Base-by-base conservation (phyloP, 352 stramenopile species). In the Phytophthora constricta region DNA sequence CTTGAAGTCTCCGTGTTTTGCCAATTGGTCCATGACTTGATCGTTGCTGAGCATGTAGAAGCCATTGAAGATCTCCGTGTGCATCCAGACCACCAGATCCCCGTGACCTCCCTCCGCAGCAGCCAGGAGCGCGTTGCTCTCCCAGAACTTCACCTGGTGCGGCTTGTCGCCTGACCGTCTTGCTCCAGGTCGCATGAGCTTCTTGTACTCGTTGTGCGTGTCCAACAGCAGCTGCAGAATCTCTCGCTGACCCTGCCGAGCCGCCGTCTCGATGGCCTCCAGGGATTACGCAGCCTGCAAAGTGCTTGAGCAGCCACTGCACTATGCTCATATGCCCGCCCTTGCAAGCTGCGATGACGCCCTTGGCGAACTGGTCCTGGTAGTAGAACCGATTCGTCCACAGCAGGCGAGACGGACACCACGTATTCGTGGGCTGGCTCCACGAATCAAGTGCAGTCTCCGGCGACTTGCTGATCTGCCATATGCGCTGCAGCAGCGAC, bases 131-230 rank as follows among this genome's bases (percentile, higher is more conserved):
- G 42, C 64, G 31, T 70, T 74, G 23, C 64, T 71, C 16, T 71
- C 69, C 69, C 69, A 77, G 25, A 77, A 74, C 31, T 70, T 65
- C 46, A 68, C 49, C 23, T 72, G 56, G 26, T 72, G 62, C 7
- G 62, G 58, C 34, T 65, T 66, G 5, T 69, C n/a, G n/a, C n/a
- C n/a, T n/a, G n/a, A n/a, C n/a, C n/a, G n/a, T 20, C 25, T 58
- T 5, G 42, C 48, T 4, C 49, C 63, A 13, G 56, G 63, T 58
- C 59, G 54, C 13, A 56, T 62, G 31, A 26, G 20, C 50, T 61
- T 57, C 27, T 71, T 71, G 49, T 54, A 56, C 5, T 62, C 16
- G 22, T 52, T 46, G 34, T 71, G 63, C 5, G 66, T 19, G 17
- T 39, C 37, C n/a, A n/a, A n/a, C n/a, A 76, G 17, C 28, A 70